Conservation (phyloP, 1,139 yeast genomes). For the Scheffersomyces parashehatae region DNA sequence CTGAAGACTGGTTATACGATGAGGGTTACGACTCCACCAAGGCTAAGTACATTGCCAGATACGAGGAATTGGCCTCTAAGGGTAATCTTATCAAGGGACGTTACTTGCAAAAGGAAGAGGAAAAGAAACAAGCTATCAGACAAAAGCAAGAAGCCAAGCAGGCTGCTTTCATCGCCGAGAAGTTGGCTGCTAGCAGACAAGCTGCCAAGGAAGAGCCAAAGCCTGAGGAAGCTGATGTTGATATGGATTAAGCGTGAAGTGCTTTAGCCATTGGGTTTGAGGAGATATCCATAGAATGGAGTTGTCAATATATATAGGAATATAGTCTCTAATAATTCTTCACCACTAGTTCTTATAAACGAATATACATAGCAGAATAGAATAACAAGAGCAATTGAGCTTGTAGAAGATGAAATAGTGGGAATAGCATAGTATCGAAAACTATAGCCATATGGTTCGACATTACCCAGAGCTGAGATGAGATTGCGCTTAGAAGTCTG, state of each 20-base stretch:
- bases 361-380: no score
- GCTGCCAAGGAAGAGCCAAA: constrained; percentile 34
- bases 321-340: no score
- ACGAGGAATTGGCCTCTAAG: constrained; percentile 92
- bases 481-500: no score
- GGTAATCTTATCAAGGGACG: constrained; percentile 97
- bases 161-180: constrained; percentile 87
- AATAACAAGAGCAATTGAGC: no score
- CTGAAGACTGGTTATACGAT: constrained; percentile 98
- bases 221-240: constrained; percentile 29
- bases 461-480: no score
- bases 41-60: constrained; percentile 96
- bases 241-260: constrained; percentile 28
- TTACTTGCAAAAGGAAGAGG: constrained; percentile 92
- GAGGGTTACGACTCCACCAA: constrained; percentile 96
- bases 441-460: no score
- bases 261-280: no score
- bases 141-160: constrained; percentile 87
- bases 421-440: no score
- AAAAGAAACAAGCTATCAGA: constrained; percentile 85
- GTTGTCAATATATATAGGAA: no score
- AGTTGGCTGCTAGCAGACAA: constrained; percentile 80
- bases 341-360: no score
- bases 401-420: no score
- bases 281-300: no score